Conservation (phyloP, 2,329 filamentous ascomycete genomes). For the Alternaria brassicicola region DNA sequence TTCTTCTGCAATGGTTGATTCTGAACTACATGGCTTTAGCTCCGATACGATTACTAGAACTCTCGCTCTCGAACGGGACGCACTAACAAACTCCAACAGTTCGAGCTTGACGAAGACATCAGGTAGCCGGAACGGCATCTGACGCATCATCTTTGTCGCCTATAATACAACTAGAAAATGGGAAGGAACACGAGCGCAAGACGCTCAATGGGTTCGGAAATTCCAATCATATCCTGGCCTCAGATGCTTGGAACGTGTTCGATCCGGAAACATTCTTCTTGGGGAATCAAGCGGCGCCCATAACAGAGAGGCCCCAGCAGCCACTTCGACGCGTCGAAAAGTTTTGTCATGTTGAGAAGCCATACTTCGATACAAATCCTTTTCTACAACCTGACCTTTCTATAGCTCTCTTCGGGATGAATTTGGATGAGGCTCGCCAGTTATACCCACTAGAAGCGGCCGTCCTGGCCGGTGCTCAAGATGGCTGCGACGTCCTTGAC, state of each 20-base stretch:
- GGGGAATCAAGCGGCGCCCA: not conserved
- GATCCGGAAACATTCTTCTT: not conserved
- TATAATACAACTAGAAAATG: not conserved
- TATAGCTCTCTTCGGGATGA: not conserved
- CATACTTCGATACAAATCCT: accelerated
- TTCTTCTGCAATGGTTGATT: not conserved
- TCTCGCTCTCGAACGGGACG: not conserved
- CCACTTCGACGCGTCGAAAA: not conserved
- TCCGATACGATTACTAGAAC: too few relatives aligned
- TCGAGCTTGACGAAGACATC: not conserved
- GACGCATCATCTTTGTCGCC: too few relatives aligned
- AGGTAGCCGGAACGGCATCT: not conserved
- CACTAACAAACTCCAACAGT: not conserved
- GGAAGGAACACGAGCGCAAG: not conserved
- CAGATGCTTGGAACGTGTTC: not conserved
- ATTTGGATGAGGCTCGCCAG: not conserved
- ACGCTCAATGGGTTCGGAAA: not conserved
- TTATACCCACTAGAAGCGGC: not conserved
- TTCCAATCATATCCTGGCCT: not conserved
- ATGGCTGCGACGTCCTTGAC: not conserved
- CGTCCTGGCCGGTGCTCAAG: not conserved
- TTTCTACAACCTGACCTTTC: not conserved
- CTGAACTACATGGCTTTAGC: not conserved
- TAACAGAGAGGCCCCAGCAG: too few relatives aligned
- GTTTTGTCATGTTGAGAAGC: not conserved